Evolutionary conservation across 2,329 filamentous ascomycete species (phyloP), one percentile per base, ranked within the genome.

Genomic region (Parafenestella ontariensis): DNA sequence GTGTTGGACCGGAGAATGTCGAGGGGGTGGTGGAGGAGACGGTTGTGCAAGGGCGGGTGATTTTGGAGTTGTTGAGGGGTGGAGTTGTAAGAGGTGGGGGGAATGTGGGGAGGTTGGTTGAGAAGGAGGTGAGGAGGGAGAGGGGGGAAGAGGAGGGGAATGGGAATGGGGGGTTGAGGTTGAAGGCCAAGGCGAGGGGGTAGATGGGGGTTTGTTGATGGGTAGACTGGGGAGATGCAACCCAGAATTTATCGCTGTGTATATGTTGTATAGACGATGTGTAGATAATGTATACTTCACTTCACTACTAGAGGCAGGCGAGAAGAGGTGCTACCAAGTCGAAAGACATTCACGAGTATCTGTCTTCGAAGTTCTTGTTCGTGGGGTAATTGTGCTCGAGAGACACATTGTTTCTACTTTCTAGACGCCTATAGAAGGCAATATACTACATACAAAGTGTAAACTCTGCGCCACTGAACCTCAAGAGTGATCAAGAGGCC

Each of bases 1-100:
- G 91, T 36, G 88, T 95, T 1, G 88, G 89, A 62, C 88, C 90
- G 3, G 83, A 82, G 68, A 85, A 94, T 71, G 89, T 93, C 0
- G 88, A 92, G 69, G 91, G 90, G 0, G 85, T 95, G 42, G 82
- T 95, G 5, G 77, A 80, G 18, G 87, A 92, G 79, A 94, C 91
- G 5, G 77, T 95, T 0, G 40, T 86, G 6, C 80, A 80, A 21
- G 90, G 91, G 0, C 85, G 81, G 26, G 83, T 95, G 0, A 85
- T 95, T 26, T 80, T 79, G 24, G 88, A 92, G 56, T 77, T 91
- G 69, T 91, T 92, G 59, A 78, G 91, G 56, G 91, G 91, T 0
- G 89, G 87, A 0, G 86, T 92, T 31, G 64, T 48, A 44, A 34
- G 44, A 49, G 61, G 53, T 28, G 69, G 70, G 6, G 61, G 58